Percentiles rank a stretch among this genome's conserved stretches.
Conservation (phyloP, 306 rosid genomes). For the apple (Malus domestica) region DNA sequence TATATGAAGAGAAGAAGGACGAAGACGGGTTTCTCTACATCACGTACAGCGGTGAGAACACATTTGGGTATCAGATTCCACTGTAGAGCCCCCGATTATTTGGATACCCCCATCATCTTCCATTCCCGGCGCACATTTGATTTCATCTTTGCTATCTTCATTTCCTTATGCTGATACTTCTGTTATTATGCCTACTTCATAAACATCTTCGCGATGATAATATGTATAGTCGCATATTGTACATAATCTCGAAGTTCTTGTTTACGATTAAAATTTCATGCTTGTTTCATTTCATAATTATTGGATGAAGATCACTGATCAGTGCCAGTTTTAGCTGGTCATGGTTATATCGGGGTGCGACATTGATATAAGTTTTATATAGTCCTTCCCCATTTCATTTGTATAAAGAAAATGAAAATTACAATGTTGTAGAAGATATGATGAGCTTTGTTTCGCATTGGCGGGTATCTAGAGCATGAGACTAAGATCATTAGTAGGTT, state of each 20-base stretch:
- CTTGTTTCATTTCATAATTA: neutral
- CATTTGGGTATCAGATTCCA: slow-evolving; percentile 44
- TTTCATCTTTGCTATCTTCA: neutral
- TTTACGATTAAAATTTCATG: slow-evolving; percentile 16
- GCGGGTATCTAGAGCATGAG: no score
- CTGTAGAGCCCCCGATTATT: slow-evolving; percentile 11
- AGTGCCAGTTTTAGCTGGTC: no score
- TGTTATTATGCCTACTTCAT: slow-evolving; percentile 27
- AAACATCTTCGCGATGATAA: slow-evolving; percentile 22
- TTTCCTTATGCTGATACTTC: slow-evolving; percentile 27
- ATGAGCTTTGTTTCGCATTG: no score
- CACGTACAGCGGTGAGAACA: slow-evolving; percentile 87
- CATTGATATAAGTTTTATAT: neutral
- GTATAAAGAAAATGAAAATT: no score
- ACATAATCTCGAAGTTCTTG: slow-evolving; percentile 20
- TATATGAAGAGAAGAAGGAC: slow-evolving; percentile 91
- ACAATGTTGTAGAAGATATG: no score
- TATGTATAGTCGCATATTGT: slow-evolving; percentile 37
- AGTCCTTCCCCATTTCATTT: no score
- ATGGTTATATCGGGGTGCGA: neutral
- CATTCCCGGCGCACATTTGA: neutral
- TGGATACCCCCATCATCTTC: neutral
- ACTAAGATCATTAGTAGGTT: no score
- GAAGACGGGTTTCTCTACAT: slow-evolving; percentile 90
- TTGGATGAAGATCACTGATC: neutral